These are phyloP conservation scores for Leccinum broughii DNA, from an alignment of 768 basidiomycete genomes.

Conservation along the genomic window DNA sequence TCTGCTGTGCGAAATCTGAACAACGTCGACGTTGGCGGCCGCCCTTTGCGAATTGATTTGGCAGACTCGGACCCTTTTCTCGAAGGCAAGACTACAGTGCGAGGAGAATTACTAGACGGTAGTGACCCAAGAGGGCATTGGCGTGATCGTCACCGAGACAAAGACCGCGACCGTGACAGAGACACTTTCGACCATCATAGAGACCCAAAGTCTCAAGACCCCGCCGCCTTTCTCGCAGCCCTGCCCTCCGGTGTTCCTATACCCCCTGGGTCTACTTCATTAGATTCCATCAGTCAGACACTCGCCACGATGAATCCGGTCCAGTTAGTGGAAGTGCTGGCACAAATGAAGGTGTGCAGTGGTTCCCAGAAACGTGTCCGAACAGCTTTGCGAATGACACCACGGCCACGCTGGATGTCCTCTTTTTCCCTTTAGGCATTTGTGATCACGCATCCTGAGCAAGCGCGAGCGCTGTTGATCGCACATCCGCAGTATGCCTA, in stretches of 20 bases:
- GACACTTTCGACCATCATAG: slow-evolving; percentile 34
- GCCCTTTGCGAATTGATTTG: slow-evolving; percentile 90
- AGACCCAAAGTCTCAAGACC: slow-evolving; percentile 40
- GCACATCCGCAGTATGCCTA: slow-evolving; percentile 93
- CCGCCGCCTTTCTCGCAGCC: slow-evolving; percentile 56
- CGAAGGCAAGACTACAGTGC: slow-evolving; percentile 85
- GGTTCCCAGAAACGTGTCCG: slow-evolving; percentile 20
- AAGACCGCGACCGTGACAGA: slow-evolving; percentile 56
- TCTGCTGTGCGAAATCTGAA: slow-evolving; percentile 97
- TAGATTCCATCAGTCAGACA: slow-evolving; percentile 84
- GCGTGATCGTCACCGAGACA: slow-evolving; percentile 49
- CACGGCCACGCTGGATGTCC: slow-evolving; percentile 8
- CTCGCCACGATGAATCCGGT: slow-evolving; percentile 80
- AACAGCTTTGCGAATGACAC: slow-evolving; percentile 24
- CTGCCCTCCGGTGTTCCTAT: slow-evolving; percentile 79
- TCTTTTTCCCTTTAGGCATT: slow-evolving; percentile 68
- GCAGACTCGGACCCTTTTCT: slow-evolving; percentile 92
- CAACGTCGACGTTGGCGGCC: slow-evolving; percentile 87
- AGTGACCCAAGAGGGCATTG: slow-evolving; percentile 42
- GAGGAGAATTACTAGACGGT: slow-evolving; percentile 76
- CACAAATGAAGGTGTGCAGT: slow-evolving; percentile 91
- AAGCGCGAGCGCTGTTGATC: slow-evolving; percentile 76
- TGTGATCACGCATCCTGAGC: slow-evolving; percentile 87
- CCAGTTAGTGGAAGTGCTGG: slow-evolving; percentile 89
- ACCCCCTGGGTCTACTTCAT: slow-evolving; percentile 64